phyloP scores from a whole-genome alignment of 108 stramenopile species.

The Cyclostephanos tholiformis region DNA sequence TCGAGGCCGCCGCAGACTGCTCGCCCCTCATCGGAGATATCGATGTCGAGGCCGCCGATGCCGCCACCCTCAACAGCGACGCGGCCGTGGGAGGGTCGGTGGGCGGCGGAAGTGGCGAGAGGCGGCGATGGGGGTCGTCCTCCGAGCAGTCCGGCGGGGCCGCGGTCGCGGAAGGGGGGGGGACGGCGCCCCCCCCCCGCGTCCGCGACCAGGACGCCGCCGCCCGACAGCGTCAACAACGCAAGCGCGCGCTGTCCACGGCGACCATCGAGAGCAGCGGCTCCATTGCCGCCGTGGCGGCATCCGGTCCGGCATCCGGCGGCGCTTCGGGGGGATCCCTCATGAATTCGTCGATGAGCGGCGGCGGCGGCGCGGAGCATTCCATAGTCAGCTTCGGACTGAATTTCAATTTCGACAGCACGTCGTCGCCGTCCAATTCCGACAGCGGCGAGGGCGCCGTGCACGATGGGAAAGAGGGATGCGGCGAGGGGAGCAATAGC shows the following conservation, averaged over 20 bases:
- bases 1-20: neutral
- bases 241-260: slow-evolving; percentile 30
- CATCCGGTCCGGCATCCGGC: neutral
- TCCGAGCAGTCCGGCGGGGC: neutral
- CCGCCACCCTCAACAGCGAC: slow-evolving; percentile 31
- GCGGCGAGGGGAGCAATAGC: slow-evolving; percentile 8
- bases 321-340: slow-evolving; percentile 23
- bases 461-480: slow-evolving; percentile 4
- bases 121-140: slow-evolving; percentile 1
- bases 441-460: slow-evolving; percentile 38
- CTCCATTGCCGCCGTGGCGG: neutral
- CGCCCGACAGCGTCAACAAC: slow-evolving; percentile 24
- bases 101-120: neutral
- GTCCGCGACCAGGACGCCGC: no score
- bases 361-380: slow-evolving; percentile 20
- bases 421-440: slow-evolving; percentile 30
- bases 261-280: slow-evolving; percentile 5
- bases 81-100: slow-evolving; percentile 23
- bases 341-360: slow-evolving; percentile 18
- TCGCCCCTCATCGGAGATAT: neutral
- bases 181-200: neutral
- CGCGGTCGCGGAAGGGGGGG: neutral
- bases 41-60: slow-evolving; percentile 15
- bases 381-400: slow-evolving; percentile 46
- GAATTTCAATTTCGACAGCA: slow-evolving; percentile 49